Base-by-base conservation (phyloP, 495 filamentous ascomycete genomes). In the Penicillium antarcticum region DNA sequence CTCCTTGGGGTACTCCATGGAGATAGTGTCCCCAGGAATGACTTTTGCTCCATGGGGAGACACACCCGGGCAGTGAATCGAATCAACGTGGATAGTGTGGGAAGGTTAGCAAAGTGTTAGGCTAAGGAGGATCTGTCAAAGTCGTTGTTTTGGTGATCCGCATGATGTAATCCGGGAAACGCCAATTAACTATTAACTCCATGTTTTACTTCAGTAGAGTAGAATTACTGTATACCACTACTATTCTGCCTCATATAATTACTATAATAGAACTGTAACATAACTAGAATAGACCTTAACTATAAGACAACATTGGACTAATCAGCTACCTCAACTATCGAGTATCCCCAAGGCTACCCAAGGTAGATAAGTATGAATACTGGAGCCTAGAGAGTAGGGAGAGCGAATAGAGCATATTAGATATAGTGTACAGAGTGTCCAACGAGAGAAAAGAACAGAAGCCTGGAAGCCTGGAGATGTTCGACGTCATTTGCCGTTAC, bases 41-140 rank as follows among this genome's bases (percentile, higher is more conserved):
- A 66, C 42, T 64, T 68, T 33, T 60, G 59, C 35, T 66, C 62
- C 71, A 74, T 75, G 44, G 57, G 57, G 53, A 51, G 58, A 23
- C 58, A 48, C 41, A 56, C 59, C 52, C 56, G 55, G 47, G 40
- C 45, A 63, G 35, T 34, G 36, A 51, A 42, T 16, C 58, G 60
- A 61, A 57, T 40, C 60, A 68, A 54, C 26, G 45, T 55, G 51
- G 17, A 45, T 32, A 45, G n/a, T 37, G 33, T 31, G 33, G 6
- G 26, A 29, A 21, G 12, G 17, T 35, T 16, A 5, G 8, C 10
- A 82, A 41, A 79, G 80, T 1, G 51, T 62, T 60, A 39, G 77
- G 78, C 7, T 73, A 39, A 78, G 78, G 8, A 73, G 67, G 61
- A 70, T 74, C 4, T 52, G 81, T 34, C 41, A 41, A 12, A 42